A percentile compares a stretch with the other conserved stretches of the same genome.
These are phyloP conservation scores for Onygenales sp. DNA, from an alignment of 2,329 filamentous ascomycete species.

Conservation along the genomic window DNA sequence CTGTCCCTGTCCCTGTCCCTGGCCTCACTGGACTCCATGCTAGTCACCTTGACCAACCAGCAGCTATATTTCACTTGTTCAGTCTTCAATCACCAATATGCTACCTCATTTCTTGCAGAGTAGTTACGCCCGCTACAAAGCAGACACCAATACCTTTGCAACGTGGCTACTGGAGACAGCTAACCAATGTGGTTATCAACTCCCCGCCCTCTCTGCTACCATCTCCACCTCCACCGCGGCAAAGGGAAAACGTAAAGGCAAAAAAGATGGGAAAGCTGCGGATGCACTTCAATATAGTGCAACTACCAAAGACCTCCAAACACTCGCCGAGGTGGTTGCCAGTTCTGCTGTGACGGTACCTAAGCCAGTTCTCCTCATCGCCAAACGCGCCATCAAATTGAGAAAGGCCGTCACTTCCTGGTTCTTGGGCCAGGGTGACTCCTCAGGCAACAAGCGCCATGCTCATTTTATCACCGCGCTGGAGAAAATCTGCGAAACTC, in stretches of 20 bases:
- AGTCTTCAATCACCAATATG: background rate
- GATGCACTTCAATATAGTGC: slow-evolving; percentile 6
- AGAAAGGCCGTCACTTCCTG: slow-evolving; percentile 20
- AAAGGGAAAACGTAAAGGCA: slow-evolving; percentile 5
- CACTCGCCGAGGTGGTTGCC: slow-evolving; percentile 16
- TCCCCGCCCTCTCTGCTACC: slow-evolving; percentile 5
- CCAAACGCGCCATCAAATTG: slow-evolving; percentile 19
- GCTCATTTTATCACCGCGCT: slow-evolving; percentile 18
- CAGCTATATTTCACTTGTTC: too few relatives aligned
- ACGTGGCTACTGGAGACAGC: slow-evolving; percentile 21
- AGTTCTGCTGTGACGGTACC: slow-evolving; percentile 15
- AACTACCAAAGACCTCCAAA: slow-evolving; percentile 17
- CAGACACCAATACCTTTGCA: slow-evolving; percentile 9
- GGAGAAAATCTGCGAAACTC: slow-evolving; percentile 17
- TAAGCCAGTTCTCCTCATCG: slow-evolving; percentile 14
- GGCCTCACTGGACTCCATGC: too few relatives aligned
- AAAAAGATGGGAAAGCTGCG: slow-evolving; percentile 1
- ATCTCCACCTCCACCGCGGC: background rate
- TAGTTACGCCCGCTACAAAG: slow-evolving; percentile 3
- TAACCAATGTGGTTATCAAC: slow-evolving; percentile 16
- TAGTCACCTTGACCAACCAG: too few relatives aligned
- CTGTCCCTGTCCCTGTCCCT: too few relatives aligned
- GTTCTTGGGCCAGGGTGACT: slow-evolving; percentile 18
- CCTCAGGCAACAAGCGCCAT: slow-evolving; percentile 15
- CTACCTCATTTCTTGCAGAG: background rate